Evolutionary conservation across 148 eudicot genomes (phyloP), one percentile per base, ranked within the genome.

Genomic region (Camellia sinensis): DNA sequence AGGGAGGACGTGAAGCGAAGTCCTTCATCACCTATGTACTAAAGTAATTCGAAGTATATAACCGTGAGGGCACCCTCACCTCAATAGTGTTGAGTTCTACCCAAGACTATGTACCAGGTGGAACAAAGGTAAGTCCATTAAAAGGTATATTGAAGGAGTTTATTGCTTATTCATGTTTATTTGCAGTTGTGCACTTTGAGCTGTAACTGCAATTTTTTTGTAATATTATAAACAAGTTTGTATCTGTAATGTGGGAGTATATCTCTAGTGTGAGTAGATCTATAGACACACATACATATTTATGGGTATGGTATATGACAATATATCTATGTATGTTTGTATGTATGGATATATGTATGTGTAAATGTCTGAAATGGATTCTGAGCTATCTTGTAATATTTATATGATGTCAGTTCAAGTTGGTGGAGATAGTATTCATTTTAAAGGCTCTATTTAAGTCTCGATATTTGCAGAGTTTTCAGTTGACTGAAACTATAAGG

Each of bases 371-470:
- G 21, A 18, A 10, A 70, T 70, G 10, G 21, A 69, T 70, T 37
- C 18, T 10, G 11, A 67, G 10, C 74, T 9, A 50, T 50, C 2
- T 71, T 2, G 37, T 14, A 14, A 72, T 50, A 22, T 4, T 1
- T 40, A 5, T 73, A 57, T 37, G 17, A 17, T 44, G 68, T 9
- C 15, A 43, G 29, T 41, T 43, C 40, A 29, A 71, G 5, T 72
- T 72, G 76, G 77, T 29, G 54, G n/a, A 63, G 48, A 41, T 14
- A 73, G 21, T 45, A 22, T 66, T 67, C 10, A 11, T 74, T 17
- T 73, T 63, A 12, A 11, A 48, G 82, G 62, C 63, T 80, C 61
- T 52, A 17, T 80, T 61, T 21, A 19, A 13, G 8, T 29, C 50
- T 75, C 0, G 61, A 44, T 40, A 73, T 11, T 18, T 43, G 45